Conservation (phyloP, 306 rosid genomes). For the Sindora glabra region DNA sequence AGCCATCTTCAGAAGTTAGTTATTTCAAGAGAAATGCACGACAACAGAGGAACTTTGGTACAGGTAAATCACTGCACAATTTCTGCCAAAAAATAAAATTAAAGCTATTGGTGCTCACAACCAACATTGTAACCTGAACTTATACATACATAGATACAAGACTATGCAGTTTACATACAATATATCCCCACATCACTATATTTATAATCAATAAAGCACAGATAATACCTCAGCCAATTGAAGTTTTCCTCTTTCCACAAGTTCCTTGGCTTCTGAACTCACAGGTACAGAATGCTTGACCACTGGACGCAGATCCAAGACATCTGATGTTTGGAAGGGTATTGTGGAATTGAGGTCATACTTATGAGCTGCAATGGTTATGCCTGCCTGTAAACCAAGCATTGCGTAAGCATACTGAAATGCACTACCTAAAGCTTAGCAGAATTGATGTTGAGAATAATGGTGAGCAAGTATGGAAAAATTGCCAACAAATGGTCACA, state of each 20-base stretch:
- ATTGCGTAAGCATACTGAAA: not conserved
- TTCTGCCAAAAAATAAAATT: not conserved
- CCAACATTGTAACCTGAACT: not conserved
- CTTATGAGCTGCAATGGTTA: conserved; percentile 77
- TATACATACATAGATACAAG: not conserved
- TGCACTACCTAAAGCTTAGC: not conserved
- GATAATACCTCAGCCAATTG: conserved; percentile 86
- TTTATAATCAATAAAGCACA: not conserved
- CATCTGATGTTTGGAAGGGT: conserved; percentile 81
- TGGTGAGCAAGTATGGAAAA: not conserved
- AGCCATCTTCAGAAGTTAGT: not conserved
- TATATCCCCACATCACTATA: not conserved
- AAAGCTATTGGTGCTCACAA: not conserved
- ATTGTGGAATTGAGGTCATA: conserved; percentile 61
- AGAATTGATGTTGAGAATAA: not conserved
- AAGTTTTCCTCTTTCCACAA: conserved; percentile 91
- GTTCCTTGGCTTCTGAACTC: conserved; percentile 95
- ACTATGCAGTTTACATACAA: not conserved
- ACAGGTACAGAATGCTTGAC: conserved; percentile 92
- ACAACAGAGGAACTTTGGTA: not conserved
- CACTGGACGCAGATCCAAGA: conserved; percentile 81
- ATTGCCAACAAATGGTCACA: too few species aligned
- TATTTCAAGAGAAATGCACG: not conserved
- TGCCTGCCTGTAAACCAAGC: conserved; percentile 61
- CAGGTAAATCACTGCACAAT: not conserved